phyloP scores from a whole-genome alignment of 73 alveolate species.

The Blepharisma stoltei region DNA sequence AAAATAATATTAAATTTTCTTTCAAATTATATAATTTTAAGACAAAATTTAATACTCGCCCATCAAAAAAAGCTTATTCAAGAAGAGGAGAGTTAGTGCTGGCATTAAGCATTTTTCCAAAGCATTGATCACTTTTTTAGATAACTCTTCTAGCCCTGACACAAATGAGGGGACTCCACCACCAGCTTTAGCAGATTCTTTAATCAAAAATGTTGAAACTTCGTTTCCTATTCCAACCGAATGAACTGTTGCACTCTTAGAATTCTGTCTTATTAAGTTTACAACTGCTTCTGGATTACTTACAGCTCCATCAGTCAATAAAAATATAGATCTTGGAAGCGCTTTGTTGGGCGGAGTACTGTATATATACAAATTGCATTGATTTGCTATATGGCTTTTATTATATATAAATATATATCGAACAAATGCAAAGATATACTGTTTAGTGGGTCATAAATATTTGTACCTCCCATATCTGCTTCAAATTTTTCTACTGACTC shows the following conservation, averaged over 20 bases:
- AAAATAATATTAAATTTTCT: too few species aligned
- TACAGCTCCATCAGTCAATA: conserved; percentile 95
- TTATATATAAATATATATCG: too few species aligned
- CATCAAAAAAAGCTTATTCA: too few species aligned
- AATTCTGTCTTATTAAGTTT: conserved; percentile 46
- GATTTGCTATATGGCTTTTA: too few species aligned
- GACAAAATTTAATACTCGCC: too few species aligned
- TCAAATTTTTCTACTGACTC: conserved; percentile 32
- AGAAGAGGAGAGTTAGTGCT: too few species aligned
- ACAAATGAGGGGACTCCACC: conserved; percentile 50
- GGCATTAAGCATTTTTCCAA: conserved; percentile 44
- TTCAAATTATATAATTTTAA: too few species aligned
- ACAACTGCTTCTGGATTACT: conserved; percentile 60
- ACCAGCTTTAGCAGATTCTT: conserved; percentile 59
- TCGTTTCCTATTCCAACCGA: conserved; percentile 56
- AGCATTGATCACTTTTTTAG: conserved; percentile 48
- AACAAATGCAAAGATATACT: conserved; percentile 25
- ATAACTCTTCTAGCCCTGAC: conserved; percentile 40
- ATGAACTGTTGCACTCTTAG: conserved; percentile 39
- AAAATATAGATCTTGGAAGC: conserved; percentile 68
- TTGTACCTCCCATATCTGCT: conserved; percentile 91
- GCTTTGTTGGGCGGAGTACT: conserved; percentile 16
- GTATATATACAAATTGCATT: too few species aligned
- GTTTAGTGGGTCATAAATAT: conserved; percentile 70
- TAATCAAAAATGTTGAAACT: conserved; percentile 38